These are phyloP conservation scores for Cystobasidium slooffiae DNA, from an alignment of 1,284 basidiomycete genomes.

Conservation along the genomic window DNA sequence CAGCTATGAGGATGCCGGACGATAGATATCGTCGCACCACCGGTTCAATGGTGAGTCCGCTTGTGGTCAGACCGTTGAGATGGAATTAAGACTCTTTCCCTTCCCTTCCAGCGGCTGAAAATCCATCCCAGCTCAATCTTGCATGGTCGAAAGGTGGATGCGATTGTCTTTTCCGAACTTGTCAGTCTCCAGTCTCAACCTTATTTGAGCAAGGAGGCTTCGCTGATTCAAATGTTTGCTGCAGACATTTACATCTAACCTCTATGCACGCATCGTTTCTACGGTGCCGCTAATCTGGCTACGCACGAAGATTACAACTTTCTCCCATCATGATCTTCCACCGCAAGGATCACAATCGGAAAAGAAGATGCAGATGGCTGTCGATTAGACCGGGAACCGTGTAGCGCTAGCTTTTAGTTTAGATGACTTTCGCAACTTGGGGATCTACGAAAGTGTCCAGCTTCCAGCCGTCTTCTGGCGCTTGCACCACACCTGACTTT, in stretches of 20 bases:
- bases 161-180: slow-evolving; percentile 87
- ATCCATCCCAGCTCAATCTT: slow-evolving; percentile 84
- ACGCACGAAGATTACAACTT: slow-evolving; percentile 25
- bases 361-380: background rate
- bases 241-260: slow-evolving; percentile 78
- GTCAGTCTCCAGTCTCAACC: slow-evolving; percentile 61
- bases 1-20: slow-evolving; percentile 79
- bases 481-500: slow-evolving; percentile 73
- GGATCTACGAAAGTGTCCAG: slow-evolving; percentile 68
- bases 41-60: slow-evolving; percentile 70
- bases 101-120: slow-evolving; percentile 68
- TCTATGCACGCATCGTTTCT: slow-evolving; percentile 85
- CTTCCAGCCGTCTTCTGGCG: slow-evolving; percentile 66
- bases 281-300: slow-evolving; percentile 70
- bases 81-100: background rate
- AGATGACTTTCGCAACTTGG: slow-evolving; percentile 62
- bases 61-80: background rate
- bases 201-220: background rate
- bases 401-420: slow-evolving; percentile 1
- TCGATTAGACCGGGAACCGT: background rate
- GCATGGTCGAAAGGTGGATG: slow-evolving; percentile 75
- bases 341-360: background rate
- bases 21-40: slow-evolving; percentile 78
- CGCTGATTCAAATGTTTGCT: background rate
- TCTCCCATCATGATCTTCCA: background rate